A percentile compares a stretch with the other conserved stretches of the same genome.
Conservation (phyloP, 495 filamentous ascomycete genomes). For the Talaromyces wortmannii region DNA sequence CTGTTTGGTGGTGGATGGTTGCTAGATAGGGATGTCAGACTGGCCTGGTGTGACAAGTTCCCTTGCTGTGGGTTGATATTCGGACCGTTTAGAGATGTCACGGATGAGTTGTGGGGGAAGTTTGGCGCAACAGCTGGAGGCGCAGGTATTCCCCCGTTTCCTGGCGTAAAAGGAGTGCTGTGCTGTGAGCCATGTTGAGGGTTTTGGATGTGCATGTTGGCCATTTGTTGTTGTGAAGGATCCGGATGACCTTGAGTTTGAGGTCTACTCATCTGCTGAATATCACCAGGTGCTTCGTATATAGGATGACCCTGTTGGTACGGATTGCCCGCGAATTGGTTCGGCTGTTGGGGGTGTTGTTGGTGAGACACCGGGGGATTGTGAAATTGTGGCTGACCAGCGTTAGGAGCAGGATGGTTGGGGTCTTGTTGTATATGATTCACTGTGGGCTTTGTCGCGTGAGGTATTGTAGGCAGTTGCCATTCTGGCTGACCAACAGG, state of each 20-base stretch:
- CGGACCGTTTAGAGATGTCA: too few species aligned
- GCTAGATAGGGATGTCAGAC: neutral
- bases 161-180: too few species aligned
- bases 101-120: too few species aligned
- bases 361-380: neutral
- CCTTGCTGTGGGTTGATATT: neutral
- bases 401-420: neutral
- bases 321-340: neutral
- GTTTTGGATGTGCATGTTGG: neutral
- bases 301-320: neutral
- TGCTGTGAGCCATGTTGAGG: too few species aligned
- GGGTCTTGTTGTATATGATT: neutral
- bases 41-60: neutral
- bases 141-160: too few species aligned
- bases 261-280: neutral
- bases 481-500: neutral
- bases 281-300: neutral
- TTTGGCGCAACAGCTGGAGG: too few species aligned
- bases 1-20: neutral
- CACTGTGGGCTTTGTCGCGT: constrained; percentile 2
- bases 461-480: constrained; percentile 1
- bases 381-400: neutral
- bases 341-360: neutral
- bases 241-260: neutral
- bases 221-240: neutral